Percentiles rank a stretch among this genome's conserved stretches.
phyloP scores from a whole-genome alignment of 2,329 filamentous ascomycete genomes.

The Xylaria sp. region DNA sequence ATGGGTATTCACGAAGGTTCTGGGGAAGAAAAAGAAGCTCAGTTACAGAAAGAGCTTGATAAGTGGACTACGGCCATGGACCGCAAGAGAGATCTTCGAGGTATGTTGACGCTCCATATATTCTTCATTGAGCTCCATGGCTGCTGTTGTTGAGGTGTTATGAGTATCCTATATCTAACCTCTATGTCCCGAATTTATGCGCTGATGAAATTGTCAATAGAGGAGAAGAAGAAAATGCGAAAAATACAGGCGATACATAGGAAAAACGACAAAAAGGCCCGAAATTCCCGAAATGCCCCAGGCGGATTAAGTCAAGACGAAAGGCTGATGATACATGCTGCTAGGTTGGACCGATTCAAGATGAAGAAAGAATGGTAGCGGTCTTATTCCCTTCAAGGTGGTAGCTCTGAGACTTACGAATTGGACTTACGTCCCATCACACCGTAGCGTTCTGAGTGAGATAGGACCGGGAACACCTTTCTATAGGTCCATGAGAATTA shows the following conservation, averaged over 20 bases:
- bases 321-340: too few relatives aligned
- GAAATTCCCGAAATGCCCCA: too few relatives aligned
- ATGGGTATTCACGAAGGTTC: slow-evolving; percentile 40
- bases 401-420: not conserved
- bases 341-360: too few relatives aligned
- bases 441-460: slow-evolving; percentile 1
- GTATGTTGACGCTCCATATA: slow-evolving; percentile 14
- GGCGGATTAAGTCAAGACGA: too few relatives aligned
- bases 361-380: too few relatives aligned
- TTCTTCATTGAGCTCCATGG: not conserved
- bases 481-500: not conserved
- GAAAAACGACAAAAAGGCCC: too few relatives aligned
- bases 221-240: slow-evolving; percentile 39
- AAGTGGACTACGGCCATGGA: slow-evolving; percentile 40
- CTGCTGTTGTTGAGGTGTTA: not conserved
- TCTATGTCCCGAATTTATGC: not conserved
- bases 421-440: not conserved
- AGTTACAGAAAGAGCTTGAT: slow-evolving; percentile 42
- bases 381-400: too few relatives aligned
- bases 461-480: not conserved
- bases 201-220: slow-evolving; percentile 15
- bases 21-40: slow-evolving; percentile 34
- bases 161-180: not conserved
- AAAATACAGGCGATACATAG: slow-evolving; percentile 38
- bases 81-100: slow-evolving; percentile 27